A percentile compares a stretch with the other conserved stretches of the same genome.
Conservation (phyloP, 345 rosid genomes). For the Stellera chamaejasme region DNA sequence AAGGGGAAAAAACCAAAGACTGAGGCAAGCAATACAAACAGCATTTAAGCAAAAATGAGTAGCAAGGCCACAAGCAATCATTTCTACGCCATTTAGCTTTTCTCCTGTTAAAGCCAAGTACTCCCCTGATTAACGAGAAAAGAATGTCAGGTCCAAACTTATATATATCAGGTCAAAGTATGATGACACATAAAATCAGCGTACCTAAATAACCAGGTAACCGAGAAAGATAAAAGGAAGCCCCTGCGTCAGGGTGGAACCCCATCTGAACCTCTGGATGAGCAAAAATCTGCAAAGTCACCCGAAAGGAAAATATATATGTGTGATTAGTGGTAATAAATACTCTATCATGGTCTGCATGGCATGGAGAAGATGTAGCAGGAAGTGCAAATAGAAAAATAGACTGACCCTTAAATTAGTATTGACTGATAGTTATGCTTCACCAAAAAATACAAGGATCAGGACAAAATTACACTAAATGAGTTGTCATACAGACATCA, state of each 20-base stretch:
- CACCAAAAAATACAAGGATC: too few relatives aligned
- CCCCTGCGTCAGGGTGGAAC: constrained; percentile 91
- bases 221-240: constrained; percentile 79
- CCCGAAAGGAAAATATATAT: not conserved
- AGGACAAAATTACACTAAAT: too few relatives aligned
- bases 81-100: constrained; percentile 78
- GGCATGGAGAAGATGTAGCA: not conserved
- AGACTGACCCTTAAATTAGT: too few relatives aligned
- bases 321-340: not conserved
- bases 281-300: constrained; percentile 48
- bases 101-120: constrained; percentile 88
- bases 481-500: too few relatives aligned
- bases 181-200: not conserved
- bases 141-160: not conserved
- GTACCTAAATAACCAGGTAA: constrained; percentile 84
- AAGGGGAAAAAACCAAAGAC: constrained; percentile 3
- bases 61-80: constrained; percentile 94
- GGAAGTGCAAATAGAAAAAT: not conserved
- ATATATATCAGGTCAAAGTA: not conserved
- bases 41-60: constrained; percentile 69
- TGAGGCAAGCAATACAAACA: constrained; percentile 31
- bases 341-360: not conserved
- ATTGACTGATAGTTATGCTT: too few relatives aligned
- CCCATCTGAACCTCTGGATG: constrained; percentile 80
- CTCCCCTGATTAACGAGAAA: constrained; percentile 47